Evolutionary conservation across 495 filamentous ascomycete species (phyloP).

Genomic region (Jackrogersella minutella): DNA sequence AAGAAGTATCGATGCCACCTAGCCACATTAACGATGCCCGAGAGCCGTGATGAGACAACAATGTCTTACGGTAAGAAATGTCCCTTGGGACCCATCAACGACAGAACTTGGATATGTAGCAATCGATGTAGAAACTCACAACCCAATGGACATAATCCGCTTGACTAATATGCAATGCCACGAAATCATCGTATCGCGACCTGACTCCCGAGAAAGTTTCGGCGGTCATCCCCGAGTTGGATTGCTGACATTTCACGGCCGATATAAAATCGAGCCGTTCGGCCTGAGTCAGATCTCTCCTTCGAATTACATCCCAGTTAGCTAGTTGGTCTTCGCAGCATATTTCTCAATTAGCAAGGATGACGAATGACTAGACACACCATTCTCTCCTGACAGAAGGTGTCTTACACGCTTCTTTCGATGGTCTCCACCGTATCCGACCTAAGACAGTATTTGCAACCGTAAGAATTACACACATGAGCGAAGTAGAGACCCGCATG

Average conservation of each 20-base stretch:
- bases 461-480: constrained; percentile 2
- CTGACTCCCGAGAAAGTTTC: constrained; percentile 50
- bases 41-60: background rate
- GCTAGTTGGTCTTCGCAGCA: background rate
- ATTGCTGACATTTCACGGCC: constrained; percentile 53
- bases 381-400: constrained; percentile 44
- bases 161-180: constrained; percentile 46
- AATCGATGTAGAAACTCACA: constrained; percentile 26
- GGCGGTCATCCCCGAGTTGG: constrained; percentile 41
- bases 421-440: background rate
- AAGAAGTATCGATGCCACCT: constrained; percentile 57
- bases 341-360: background rate
- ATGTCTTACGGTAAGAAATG: constrained; percentile 42
- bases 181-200: constrained; percentile 57
- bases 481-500: constrained; percentile 3
- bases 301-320: background rate
- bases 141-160: constrained; percentile 55
- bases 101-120: background rate
- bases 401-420: constrained; percentile 18
- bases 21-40: constrained; percentile 24
- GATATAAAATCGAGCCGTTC: constrained; percentile 51
- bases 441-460: constrained; percentile 7
- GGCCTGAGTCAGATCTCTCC: constrained; percentile 42
- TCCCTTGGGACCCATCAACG: constrained; percentile 22
- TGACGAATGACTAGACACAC: constrained; percentile 13